phyloP scores from a whole-genome alignment of 2,329 filamentous ascomycete genomes.

The Pseudogymnoascus pannorum region DNA sequence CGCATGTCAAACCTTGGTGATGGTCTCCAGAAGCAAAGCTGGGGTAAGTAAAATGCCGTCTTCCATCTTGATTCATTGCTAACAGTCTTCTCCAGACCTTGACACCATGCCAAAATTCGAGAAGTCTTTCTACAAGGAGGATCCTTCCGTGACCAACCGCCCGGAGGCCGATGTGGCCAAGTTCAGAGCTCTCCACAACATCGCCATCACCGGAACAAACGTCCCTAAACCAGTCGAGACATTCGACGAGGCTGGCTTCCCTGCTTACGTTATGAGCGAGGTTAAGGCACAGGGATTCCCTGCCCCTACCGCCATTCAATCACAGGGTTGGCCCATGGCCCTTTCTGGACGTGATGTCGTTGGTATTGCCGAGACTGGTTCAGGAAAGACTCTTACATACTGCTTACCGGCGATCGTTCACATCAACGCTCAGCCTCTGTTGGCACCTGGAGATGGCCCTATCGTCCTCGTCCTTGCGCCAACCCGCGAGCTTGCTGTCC shows the following conservation, averaged over 20 bases:
- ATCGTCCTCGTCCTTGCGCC: conserved; percentile 95
- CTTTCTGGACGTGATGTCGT: conserved; percentile 96
- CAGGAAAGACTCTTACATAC: conserved; percentile 97
- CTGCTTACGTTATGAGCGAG: conserved; percentile 93
- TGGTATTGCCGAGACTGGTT: conserved; percentile 98
- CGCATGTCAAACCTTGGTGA: conserved; percentile 89
- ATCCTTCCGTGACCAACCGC: conserved; percentile 67
- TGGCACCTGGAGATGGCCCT: conserved; percentile 89
- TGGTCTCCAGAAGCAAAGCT: conserved; percentile 78
- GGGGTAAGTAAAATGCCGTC: conserved; percentile 55
- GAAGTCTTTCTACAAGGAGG: conserved; percentile 98
- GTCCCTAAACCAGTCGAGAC: conserved; percentile 92
- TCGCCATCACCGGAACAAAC: conserved; percentile 70
- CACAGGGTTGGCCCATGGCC: conserved; percentile 98
- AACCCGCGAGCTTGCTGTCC: conserved; percentile 94
- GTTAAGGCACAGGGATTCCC: conserved; percentile 97
- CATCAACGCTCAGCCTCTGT: conserved; percentile 97
- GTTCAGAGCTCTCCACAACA: conserved; percentile 79
- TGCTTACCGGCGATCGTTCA: conserved; percentile 97
- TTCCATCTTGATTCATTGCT: conserved; percentile 9
- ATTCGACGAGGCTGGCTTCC: conserved; percentile 97
- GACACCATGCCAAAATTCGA: conserved; percentile 86
- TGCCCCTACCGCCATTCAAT: conserved; percentile 91
- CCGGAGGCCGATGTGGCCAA: conserved; percentile 73
- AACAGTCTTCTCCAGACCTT: conserved; percentile 51